Evolutionary conservation across 2,329 filamentous ascomycete genomes (phyloP), one percentile per base, ranked within the genome.

Genomic region (Aspergillus sp.): DNA sequence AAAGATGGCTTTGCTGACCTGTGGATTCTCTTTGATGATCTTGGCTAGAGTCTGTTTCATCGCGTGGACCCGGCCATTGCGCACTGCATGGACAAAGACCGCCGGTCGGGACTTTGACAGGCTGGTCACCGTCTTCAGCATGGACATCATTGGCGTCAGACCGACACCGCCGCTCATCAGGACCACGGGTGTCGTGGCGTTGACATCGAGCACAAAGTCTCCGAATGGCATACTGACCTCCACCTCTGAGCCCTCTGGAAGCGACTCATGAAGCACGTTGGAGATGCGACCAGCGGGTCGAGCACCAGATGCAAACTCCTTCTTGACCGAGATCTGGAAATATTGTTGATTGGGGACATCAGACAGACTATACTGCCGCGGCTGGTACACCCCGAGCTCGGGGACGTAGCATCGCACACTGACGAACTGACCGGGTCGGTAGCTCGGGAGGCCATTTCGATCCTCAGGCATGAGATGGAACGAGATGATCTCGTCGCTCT

Each of bases 311-410:
- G 86, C 87, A 4, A 79, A 74, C 70, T 92, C 88, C 62, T 83
- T 85, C 82, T 91, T 92, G 62, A 93, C 83, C 53, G 84, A 90
- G 75, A 92, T 88, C 41, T 90, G 85, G 75, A 90, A 90, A 74
- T 86, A 84, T 54, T 85, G 81, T 8, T 82, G 77, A 3, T 80
- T 80, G 3, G 87, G 88, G 53, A 84, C 81, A 65, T 91, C 89
- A 68, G 85, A 89, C 63, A 92, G 81, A 31, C 88, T 90, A 77
- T 92, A 93, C 74, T 92, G 90, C 25, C 90, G 81, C 15, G 87
- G 83, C 74, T 92, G 90, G 65, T 82, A 77, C 70, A 86, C 81
- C 9, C 84, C 84, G 17, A 90, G 80, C 51, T 80, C 79, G 1
- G 85, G 84, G 0, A 90, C 82, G 54, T 82, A 80, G 11, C 87